Percentiles rank a stretch among this genome's conserved stretches.
phyloP scores from a whole-genome alignment of 2,329 filamentous ascomycete species.

The Basipetospora chlamydospora region DNA sequence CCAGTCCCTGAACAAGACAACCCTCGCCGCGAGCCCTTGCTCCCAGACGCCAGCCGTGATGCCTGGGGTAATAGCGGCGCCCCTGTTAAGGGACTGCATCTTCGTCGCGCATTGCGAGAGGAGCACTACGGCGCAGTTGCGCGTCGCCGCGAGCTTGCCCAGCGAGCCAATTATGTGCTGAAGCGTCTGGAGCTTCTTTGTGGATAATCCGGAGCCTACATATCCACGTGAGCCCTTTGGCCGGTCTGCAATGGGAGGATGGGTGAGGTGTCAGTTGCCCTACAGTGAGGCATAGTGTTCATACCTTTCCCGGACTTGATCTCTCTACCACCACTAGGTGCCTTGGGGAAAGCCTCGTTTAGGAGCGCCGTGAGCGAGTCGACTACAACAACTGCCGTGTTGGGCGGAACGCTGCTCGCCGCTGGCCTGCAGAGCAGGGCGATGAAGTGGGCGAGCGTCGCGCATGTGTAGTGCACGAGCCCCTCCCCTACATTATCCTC shows the following conservation, averaged over 20 bases:
- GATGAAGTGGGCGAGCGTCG: conserved; percentile 57
- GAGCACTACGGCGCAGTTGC: conserved; percentile 58
- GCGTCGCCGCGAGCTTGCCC: conserved; percentile 59
- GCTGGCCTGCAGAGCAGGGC: conserved; percentile 60
- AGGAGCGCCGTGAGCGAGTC: conserved; percentile 67
- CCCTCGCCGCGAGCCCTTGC: conserved; percentile 53
- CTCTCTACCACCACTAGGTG: conserved; percentile 22
- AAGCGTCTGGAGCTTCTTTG: conserved; percentile 35
- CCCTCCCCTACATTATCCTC: conserved; percentile 12
- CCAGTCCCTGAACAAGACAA: conserved; percentile 73
- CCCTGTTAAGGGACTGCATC: conserved; percentile 46
- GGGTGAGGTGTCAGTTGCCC: no score
- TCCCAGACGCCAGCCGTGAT: conserved; percentile 72
- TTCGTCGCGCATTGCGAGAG: conserved; percentile 73
- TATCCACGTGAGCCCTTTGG: neutral
- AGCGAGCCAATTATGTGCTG: conserved; percentile 55
- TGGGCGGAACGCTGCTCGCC: conserved; percentile 42
- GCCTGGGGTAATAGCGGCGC: conserved; percentile 58
- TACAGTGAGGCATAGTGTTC: no score
- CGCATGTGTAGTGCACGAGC: conserved; percentile 35
- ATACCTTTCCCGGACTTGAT: conserved; percentile 26
- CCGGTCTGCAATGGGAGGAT: no score
- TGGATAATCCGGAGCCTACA: conserved; percentile 21
- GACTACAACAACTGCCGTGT: conserved; percentile 57
- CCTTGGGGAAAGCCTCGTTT: conserved; percentile 60